phyloP scores from a whole-genome alignment of 345 rosid species.

The Citrus australasica region DNA sequence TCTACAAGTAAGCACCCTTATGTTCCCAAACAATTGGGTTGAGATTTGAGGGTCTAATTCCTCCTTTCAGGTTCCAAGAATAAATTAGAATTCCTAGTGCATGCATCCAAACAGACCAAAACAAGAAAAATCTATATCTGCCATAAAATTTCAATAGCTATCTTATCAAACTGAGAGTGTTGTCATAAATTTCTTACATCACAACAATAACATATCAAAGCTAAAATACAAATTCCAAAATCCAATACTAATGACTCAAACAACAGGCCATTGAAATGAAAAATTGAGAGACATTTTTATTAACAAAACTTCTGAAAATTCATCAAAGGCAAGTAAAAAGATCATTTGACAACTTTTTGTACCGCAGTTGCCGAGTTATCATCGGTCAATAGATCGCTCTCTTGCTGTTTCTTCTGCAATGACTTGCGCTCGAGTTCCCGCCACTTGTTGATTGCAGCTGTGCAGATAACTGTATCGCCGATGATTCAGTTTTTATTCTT shows the following conservation, averaged over 20 bases:
- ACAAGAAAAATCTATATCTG: background rate
- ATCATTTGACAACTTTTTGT: constrained; percentile 39
- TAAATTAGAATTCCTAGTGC: background rate
- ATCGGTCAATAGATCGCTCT: constrained; percentile 19
- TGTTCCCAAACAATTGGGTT: background rate
- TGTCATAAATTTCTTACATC: background rate
- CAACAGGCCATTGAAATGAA: background rate
- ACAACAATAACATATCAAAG: background rate
- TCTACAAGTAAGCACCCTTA: background rate
- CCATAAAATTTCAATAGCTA: background rate
- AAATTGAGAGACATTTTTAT: background rate
- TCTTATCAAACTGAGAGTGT: background rate
- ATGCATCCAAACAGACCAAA: background rate
- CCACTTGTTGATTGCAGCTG: constrained; percentile 68
- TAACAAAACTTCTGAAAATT: background rate
- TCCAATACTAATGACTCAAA: background rate
- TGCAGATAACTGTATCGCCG: constrained; percentile 43
- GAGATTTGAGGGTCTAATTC: background rate
- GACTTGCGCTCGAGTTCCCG: constrained; percentile 58
- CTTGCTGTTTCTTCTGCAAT: constrained; percentile 34
- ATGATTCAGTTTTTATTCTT: background rate
- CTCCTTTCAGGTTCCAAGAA: background rate
- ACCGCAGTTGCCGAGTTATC: constrained; percentile 29
- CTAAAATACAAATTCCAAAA: background rate
- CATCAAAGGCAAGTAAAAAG: background rate